phyloP scores from a whole-genome alignment of 345 rosid species.

The Rhodamnia argentea region DNA sequence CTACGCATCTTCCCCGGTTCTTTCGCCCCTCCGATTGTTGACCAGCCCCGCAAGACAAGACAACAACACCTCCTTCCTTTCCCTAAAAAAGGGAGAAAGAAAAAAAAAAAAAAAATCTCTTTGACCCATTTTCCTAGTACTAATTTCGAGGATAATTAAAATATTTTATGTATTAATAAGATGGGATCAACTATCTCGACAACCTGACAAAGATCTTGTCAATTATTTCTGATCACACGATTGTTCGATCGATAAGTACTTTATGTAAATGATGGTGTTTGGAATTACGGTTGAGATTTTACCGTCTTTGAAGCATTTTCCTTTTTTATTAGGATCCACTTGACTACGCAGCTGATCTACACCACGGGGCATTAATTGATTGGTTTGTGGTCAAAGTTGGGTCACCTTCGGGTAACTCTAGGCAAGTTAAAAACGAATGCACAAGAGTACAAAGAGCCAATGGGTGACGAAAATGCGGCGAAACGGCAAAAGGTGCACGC shows the following conservation, averaged over 20 bases:
- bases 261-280: too few species aligned
- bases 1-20: conserved; percentile 25
- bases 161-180: background rate
- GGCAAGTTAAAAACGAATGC: background rate
- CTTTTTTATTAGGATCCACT: too few species aligned
- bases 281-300: too few species aligned
- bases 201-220: too few species aligned
- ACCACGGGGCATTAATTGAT: background rate
- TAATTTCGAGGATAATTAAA: background rate
- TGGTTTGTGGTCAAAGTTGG: background rate
- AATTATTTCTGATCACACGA: too few species aligned
- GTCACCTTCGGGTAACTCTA: background rate
- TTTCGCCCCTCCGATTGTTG: background rate
- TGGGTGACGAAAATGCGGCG: background rate
- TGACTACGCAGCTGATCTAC: background rate
- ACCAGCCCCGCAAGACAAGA: background rate
- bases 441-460: background rate
- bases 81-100: too few species aligned
- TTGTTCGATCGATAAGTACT: too few species aligned
- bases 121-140: background rate
- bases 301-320: too few species aligned
- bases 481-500: background rate
- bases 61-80: background rate
- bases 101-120: too few species aligned
- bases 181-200: too few species aligned